These are phyloP conservation scores for Kitagawia praeruptora DNA, from an alignment of 129 eudicot genomes.

Conservation along the genomic window DNA sequence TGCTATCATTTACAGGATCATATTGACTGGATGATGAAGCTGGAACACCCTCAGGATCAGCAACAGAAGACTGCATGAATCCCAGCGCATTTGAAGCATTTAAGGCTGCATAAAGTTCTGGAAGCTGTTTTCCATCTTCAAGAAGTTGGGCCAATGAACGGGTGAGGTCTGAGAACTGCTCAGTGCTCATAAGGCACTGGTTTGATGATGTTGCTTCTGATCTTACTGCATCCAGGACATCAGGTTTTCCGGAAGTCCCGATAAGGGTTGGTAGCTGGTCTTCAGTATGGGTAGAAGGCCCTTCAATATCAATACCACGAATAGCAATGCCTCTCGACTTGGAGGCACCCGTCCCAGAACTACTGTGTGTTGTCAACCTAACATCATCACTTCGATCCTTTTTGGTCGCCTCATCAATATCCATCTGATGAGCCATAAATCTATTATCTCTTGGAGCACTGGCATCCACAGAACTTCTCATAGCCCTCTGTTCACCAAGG, in stretches of 20 bases:
- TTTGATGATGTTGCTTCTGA: background rate
- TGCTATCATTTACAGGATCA: constrained; percentile 14
- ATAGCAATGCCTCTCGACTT: background rate
- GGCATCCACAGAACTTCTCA: background rate
- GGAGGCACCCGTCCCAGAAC: background rate
- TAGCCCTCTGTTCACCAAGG: background rate
- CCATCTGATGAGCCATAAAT: background rate
- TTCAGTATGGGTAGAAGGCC: background rate
- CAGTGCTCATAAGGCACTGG: constrained; percentile 10
- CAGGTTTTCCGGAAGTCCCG: background rate
- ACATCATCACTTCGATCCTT: background rate
- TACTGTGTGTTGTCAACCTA: background rate
- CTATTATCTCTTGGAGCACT: constrained; percentile 4
- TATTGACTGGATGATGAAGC: constrained; percentile 2
- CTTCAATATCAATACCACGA: constrained; percentile 3
- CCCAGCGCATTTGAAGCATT: constrained; percentile 8
- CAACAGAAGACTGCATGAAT: background rate
- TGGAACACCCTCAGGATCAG: background rate
- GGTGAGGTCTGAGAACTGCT: constrained; percentile 4
- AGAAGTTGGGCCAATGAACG: constrained; percentile 2
- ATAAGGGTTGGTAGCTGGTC: background rate
- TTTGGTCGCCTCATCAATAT: background rate
- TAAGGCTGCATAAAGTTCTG: constrained; percentile 14
- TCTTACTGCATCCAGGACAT: background rate
- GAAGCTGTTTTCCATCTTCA: constrained; percentile 9